Percentiles rank a stretch among this genome's conserved stretches.
Evolutionary conservation across 495 filamentous ascomycete genomes (phyloP).

Genomic region (Pseudotulostoma volvatum): DNA sequence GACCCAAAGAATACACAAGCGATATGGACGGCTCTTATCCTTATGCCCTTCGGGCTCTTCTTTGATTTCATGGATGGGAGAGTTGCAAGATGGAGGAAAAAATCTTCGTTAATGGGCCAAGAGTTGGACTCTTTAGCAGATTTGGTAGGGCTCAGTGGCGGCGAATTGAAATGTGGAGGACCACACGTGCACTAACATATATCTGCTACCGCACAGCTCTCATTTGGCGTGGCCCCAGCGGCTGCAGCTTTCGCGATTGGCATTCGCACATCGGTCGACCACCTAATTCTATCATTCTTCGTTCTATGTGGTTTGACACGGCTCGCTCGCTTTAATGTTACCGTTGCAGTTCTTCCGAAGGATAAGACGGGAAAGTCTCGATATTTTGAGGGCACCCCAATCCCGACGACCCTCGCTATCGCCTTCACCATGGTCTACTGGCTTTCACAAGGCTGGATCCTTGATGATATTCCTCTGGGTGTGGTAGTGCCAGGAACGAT

Average conservation of each 20-base stretch:
- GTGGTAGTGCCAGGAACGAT: slow-evolving; percentile 43
- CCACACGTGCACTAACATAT: slow-evolving; percentile 2
- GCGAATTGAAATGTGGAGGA: background rate
- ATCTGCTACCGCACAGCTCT: slow-evolving; percentile 45
- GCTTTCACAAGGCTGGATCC: slow-evolving; percentile 62
- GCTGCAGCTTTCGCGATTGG: slow-evolving; percentile 77
- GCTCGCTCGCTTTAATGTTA: slow-evolving; percentile 94
- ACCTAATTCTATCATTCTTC: slow-evolving; percentile 72
- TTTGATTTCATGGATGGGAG: slow-evolving; percentile 98
- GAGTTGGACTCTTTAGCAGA: slow-evolving; percentile 96
- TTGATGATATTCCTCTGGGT: slow-evolving; percentile 59
- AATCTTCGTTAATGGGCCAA: slow-evolving; percentile 93
- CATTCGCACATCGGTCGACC: slow-evolving; percentile 71
- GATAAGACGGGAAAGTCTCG: slow-evolving; percentile 77
- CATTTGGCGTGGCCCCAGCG: slow-evolving; percentile 86
- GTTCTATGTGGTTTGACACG: slow-evolving; percentile 90
- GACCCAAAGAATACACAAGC: slow-evolving; percentile 45
- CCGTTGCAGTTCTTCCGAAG: slow-evolving; percentile 72
- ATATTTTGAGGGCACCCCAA: slow-evolving; percentile 95
- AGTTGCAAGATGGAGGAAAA: slow-evolving; percentile 87
- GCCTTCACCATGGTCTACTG: slow-evolving; percentile 80
- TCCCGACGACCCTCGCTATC: slow-evolving; percentile 72
- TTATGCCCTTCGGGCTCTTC: slow-evolving; percentile 89
- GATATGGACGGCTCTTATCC: slow-evolving; percentile 65
- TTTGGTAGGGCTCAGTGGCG: slow-evolving; percentile 42